Evolutionary conservation across 2,329 filamentous ascomycete genomes (phyloP), one percentile per base, ranked within the genome.

Genomic region (Colletotrichum acutatum): DNA sequence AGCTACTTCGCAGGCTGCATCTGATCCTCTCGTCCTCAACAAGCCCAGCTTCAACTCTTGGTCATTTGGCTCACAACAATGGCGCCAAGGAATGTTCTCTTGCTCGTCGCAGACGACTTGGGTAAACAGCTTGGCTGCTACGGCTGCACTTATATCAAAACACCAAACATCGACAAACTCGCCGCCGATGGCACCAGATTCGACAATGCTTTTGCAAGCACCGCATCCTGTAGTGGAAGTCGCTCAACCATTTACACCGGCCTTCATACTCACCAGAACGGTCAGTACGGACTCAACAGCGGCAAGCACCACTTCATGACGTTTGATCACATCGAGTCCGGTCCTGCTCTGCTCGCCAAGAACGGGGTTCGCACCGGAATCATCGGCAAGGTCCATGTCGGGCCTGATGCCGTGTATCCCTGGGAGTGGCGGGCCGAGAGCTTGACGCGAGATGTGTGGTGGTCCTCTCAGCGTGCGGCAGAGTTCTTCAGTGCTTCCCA

Each of bases 231-330:
- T 77, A 86, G 84, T 67, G 83, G 82, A 37, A 86, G 83, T 74
- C 82, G 85, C 6, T 84, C 85, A 0, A 82, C 83, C 19, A 83
- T 88, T 24, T 88, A 87, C 76, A 87, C 85, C 0, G 86, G 86
- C 4, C 78, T 86, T 0, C 86, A 88, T 66, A 86, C 85, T 0
- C 85, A 86, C 67, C 76, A 88, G 66, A 87, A 84, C 63, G 86
- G 86, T 1, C 82, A 85, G 71, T 87, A 87, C 61, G 86, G 86
- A 49, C 42, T 49, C 42, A 49, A 49, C 16, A 49, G 42, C 11
- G 42, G 42, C 3, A 49, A 49, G 8, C 42, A 49, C 19, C 42
- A 49, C 42, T 49, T 49, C 42, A 49, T 49, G 42, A 49, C 42
- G 19, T 49, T 49, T 19, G 42, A 49, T n/a, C 42, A 49, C 42